These are phyloP conservation scores for Dinochytrium kinnereticum DNA, from an alignment of 371 early-diverging fungal genomes.

Conservation along the genomic window DNA sequence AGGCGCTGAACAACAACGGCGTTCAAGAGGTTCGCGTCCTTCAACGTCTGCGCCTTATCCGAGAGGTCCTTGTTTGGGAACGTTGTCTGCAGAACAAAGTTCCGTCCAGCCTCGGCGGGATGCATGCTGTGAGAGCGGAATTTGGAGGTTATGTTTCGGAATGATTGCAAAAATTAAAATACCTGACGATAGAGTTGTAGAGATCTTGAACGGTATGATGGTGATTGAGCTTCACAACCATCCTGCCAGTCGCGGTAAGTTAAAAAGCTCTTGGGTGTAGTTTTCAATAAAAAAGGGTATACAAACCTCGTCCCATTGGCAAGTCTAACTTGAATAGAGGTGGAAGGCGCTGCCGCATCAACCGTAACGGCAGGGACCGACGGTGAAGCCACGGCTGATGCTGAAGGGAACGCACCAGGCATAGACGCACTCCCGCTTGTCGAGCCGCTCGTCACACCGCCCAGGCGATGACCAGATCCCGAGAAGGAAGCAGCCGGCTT, in stretches of 20 bases:
- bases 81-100: conserved; percentile 78
- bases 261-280: no score
- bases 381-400: conserved; percentile 36
- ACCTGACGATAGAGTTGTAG: conserved; percentile 61
- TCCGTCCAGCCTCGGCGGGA: conserved; percentile 56
- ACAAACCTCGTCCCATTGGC: conserved; percentile 78
- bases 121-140: conserved; percentile 45
- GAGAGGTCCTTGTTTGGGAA: conserved; percentile 80
- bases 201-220: conserved; percentile 89
- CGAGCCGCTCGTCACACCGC: conserved; percentile 43
- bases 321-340: conserved; percentile 88
- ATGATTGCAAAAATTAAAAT: conserved; percentile 7
- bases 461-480: conserved; percentile 85
- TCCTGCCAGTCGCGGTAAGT: no score
- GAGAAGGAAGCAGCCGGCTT: conserved; percentile 63
- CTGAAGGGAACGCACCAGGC: conserved; percentile 45
- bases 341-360: conserved; percentile 78
- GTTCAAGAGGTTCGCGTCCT: conserved; percentile 84
- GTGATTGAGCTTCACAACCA: conserved; percentile 88
- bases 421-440: not conserved
- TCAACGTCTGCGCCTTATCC: conserved; percentile 70
- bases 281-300: not conserved
- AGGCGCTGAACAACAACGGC: conserved; percentile 78
- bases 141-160: not conserved
- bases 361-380: conserved; percentile 55